A percentile compares a stretch with the other conserved stretches of the same genome.
Evolutionary conservation across 345 rosid species (phyloP).

Genomic region (Citrus glauca): DNA sequence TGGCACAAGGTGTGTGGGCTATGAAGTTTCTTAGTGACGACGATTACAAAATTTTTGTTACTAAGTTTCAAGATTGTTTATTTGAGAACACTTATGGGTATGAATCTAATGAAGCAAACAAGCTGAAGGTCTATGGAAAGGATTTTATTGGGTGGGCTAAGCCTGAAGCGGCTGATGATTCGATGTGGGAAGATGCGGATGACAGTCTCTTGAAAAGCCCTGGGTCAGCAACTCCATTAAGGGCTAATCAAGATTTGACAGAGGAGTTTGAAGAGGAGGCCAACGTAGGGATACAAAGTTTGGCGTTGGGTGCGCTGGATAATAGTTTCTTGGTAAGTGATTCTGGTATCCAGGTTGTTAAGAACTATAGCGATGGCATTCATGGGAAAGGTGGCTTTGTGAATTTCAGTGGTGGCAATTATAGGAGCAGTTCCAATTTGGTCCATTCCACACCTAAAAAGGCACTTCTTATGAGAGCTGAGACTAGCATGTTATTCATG

Average conservation of each 20-base stretch:
- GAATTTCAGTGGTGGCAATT: constrained; percentile 53
- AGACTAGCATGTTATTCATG: constrained; percentile 96
- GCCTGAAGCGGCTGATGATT: constrained; percentile 95
- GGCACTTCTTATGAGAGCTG: constrained; percentile 95
- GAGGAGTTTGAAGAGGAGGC: constrained; percentile 95
- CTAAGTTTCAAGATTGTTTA: constrained; percentile 60
- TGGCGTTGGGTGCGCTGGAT: constrained; percentile 95
- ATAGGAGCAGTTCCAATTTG: constrained; percentile 27
- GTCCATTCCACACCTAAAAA: constrained; percentile 71
- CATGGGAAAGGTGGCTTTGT: constrained; percentile 93
- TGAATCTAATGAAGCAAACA: constrained; percentile 79
- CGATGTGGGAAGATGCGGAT: constrained; percentile 98
- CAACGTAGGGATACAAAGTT: constrained; percentile 86
- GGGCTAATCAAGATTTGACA: constrained; percentile 63
- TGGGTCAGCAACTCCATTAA: constrained; percentile 46
- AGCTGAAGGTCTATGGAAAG: constrained; percentile 79
- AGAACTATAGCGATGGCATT: constrained; percentile 85
- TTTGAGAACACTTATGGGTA: constrained; percentile 85
- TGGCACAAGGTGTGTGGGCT: constrained; percentile 87
- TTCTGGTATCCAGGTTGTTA: constrained; percentile 90
- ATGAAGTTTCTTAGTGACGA: constrained; percentile 63
- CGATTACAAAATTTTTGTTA: constrained; percentile 46
- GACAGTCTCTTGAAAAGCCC: constrained; percentile 65
- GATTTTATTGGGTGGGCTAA: constrained; percentile 89
- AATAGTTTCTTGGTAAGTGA: constrained; percentile 93